Base-by-base conservation (phyloP, 768 basidiomycete genomes). In the Hygrocybe coccinea region DNA sequence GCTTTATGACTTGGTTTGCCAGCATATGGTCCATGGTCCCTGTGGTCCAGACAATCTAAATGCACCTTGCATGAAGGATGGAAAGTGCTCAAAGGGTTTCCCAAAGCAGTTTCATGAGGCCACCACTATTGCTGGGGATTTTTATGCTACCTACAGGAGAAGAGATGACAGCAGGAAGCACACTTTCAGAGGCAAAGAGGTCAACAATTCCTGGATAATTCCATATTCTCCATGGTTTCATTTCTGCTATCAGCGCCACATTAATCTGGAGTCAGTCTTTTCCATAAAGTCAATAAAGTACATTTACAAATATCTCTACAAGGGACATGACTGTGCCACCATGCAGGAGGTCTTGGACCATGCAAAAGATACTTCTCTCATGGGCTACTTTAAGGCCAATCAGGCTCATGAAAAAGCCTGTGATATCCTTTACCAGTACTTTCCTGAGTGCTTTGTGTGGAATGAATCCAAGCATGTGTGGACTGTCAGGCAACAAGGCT, bases 201-300 rank as follows among this genome's bases (percentile, higher is more conserved):
- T 37, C n/a, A n/a, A 37, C n/a, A 25, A 29, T 15, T 22, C 10
- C 22, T 76, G 19, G 19, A 17, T 48, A 22, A 17, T 48, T 48
- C 46, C 46, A 1, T 74, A 79, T 59, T 63, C 56, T 41, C 72
- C 70, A 0, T 71, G 62, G 29, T 64, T 80, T 0, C 56, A 60
- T 44, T 65, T 62, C 0, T 61, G 67, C 21, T 79, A 70, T 55
- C 17, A 72, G 52, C 78, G 78, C 56, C 78, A 83, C 54, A 78
- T 80, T 60, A 83, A 82, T 65, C 56, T 80, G 0, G 79, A 83
- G 58, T 71, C 71, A 52, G 67, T 62, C 47, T 63, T n/a, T n/a
- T n/a, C n/a, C n/a, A n/a, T n/a, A n/a, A n/a, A n/a, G n/a, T n/a
- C n/a, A n/a, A n/a, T n/a, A n/a, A n/a, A n/a, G n/a, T n/a, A n/a